phyloP scores from a whole-genome alignment of 495 filamentous ascomycete species.

The Hypoxylon fuscum region DNA sequence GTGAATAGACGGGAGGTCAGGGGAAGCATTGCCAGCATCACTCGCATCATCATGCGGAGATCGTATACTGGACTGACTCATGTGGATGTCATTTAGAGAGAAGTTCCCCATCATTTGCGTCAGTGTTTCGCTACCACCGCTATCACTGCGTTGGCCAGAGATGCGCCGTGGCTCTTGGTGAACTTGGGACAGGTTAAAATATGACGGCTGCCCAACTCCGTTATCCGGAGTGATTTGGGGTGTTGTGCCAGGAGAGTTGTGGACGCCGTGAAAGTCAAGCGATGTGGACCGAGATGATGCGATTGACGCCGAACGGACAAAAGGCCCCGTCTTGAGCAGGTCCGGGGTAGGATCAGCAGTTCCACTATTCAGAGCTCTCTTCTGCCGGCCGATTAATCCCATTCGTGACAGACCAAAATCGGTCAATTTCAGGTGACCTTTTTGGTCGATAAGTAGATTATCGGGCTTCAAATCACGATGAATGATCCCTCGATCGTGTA shows the following conservation, averaged over 20 bases:
- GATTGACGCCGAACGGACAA: constrained; percentile 83
- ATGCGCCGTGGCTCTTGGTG: constrained; percentile 81
- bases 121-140: constrained; percentile 84
- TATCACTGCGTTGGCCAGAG: constrained; percentile 92
- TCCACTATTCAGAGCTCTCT: constrained; percentile 83
- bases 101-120: constrained; percentile 85
- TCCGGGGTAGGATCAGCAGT: constrained; percentile 84
- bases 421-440: constrained; percentile 94
- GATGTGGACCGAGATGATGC: constrained; percentile 95
- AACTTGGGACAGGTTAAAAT: constrained; percentile 79
- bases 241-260: constrained; percentile 80
- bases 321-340: constrained; percentile 90
- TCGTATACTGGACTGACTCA: constrained; percentile 59
- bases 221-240: constrained; percentile 89
- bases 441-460: constrained; percentile 96
- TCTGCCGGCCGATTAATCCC: constrained; percentile 95
- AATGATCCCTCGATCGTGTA: constrained; percentile 92
- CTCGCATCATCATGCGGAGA: constrained; percentile 62
- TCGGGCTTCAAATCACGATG: constrained; percentile 98
- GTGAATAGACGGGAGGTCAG: constrained; percentile 72
- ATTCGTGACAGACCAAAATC: constrained; percentile 98
- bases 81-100: constrained; percentile 72
- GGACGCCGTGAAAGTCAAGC: constrained; percentile 82
- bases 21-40: constrained; percentile 67
- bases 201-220: constrained; percentile 83